Evolutionary conservation across 2,329 filamentous ascomycete species (phyloP), one percentile per base, ranked within the genome.

Genomic region (Diaporthe sp.): DNA sequence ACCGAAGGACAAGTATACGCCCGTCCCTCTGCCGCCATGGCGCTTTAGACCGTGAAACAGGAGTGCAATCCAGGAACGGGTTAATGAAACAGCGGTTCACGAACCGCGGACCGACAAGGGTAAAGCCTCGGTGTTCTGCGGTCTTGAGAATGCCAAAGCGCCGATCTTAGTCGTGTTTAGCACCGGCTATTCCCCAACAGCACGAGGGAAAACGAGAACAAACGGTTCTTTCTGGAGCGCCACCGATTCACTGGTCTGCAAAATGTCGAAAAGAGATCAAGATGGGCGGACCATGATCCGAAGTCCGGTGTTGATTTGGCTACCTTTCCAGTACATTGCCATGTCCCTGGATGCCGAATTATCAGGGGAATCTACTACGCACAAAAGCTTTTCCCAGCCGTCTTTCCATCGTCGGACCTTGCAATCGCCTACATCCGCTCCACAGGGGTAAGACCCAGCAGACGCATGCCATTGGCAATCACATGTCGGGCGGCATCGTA

Each of bases 401-500:
- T 22, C 22, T 25, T 40, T 9, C 10, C 25, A 25, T 40, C 25
- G 3, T n/a, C 54, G 30, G n/a, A 33, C 4, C 15, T 22, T 35
- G 25, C 38, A 55, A 3, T 12, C 42, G n/a, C 38, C 60, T 54
- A 76, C 75, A 76, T 76, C 85, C 91, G 87, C 82, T 96, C 92
- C 64, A 97, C 92, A 13, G 95, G 95, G 71, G 87, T 92, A 82
- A 97, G 85, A 2, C 95, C 95, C 77, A 97, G 86, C 79, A 97
- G 83, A 77, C 89, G 89, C 95, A 97, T 97, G 76, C 94, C 95
- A 83, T 97, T 97, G 80, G 89, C 89, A 77, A 97, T 86, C 47
- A 96, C 94, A 76, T 92, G 91, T 80, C 93, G 89, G 9, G 94
- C 93, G 3, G 92, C 88, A 78, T 93, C 91, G 82, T 97, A 97